A percentile compares a stretch with the other conserved stretches of the same genome.
Evolutionary conservation across 495 filamentous ascomycete genomes (phyloP).

Genomic region (Rostrohypoxylon terebratum): DNA sequence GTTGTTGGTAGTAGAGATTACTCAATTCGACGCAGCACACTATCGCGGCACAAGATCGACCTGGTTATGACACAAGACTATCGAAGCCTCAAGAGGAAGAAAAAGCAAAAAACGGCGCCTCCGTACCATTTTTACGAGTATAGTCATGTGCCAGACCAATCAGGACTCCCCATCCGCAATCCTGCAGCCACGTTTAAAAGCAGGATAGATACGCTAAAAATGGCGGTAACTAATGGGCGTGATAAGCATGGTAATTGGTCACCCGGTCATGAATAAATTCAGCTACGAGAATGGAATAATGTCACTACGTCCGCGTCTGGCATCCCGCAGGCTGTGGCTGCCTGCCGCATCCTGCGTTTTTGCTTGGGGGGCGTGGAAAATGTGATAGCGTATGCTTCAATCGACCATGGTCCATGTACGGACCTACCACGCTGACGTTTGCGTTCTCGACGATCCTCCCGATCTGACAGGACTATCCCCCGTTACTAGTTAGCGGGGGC

Average conservation of each 20-base stretch:
- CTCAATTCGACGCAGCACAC: not conserved
- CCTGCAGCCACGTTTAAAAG: not conserved
- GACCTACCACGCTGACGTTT: not conserved
- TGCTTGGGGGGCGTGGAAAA: not conserved
- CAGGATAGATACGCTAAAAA: constrained; percentile 3
- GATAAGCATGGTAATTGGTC: constrained; percentile 1
- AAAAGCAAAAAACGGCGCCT: not conserved
- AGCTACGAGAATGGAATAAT: not conserved
- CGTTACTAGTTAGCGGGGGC: not conserved
- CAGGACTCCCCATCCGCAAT: not conserved
- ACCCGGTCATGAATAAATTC: not conserved
- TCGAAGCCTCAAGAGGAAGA: not conserved
- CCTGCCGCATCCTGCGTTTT: not conserved
- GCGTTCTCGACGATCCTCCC: not conserved
- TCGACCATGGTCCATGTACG: not conserved
- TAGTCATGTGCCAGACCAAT: not conserved
- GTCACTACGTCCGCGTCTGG: not conserved
- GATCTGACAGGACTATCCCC: not conserved
- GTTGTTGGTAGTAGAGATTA: not conserved
- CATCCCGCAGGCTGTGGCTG: not conserved
- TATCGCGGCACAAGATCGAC: not conserved
- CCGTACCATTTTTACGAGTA: not conserved
- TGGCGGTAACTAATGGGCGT: not conserved
- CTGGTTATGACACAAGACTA: not conserved
- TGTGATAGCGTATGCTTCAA: not conserved